Base-by-base conservation (phyloP, 1,284 basidiomycete species). In the Puccinia coronata region DNA sequence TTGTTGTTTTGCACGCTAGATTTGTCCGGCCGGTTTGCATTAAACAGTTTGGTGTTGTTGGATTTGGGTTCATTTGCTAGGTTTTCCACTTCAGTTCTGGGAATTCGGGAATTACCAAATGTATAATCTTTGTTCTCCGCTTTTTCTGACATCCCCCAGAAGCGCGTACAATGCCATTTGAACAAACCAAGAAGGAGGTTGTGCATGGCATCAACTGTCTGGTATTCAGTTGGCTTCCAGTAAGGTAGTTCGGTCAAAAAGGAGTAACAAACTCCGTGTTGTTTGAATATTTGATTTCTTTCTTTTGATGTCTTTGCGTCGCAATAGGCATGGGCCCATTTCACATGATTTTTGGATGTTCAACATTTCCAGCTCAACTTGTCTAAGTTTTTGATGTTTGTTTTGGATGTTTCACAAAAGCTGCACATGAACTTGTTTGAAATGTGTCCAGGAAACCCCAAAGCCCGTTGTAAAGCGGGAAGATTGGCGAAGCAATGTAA, bases 381-480 rank as follows among this genome's bases (percentile, higher is more conserved):
- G 18, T 69, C 47, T 3, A 78, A 34, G 55, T 78, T 78, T 31
- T 18, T 18, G 28, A 78, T 78, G n/a, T 65, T 14, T 6, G 20
- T 18, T 53, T 77, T 36, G 69, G 6, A 2, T 4, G 73, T 18
- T 14, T 36, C 36, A 39, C 82, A 83, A 55, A 43, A 76, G 4
- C 82, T 82, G 55, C 82, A 83, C 65, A 81, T 70, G 5, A 49
- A 34, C 8, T 14, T 61, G 6, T 67, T 43, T 14, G 39, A 57
- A 8, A 57, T 36, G 11, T 59, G 61, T 11, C 36, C 39, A 28
- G 69, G n/a, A 82, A 67, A 82, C 1, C 82, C 82, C 4, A 69
- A 36, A 25, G 76, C 47, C 18, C 77, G 55, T 20, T 82, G 82
- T 14, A 72, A 61, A 3, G 82, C 82, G 20, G 76, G 82, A 18